Conservation (phyloP, 345 rosid genomes). For the Rhizophora apiculata region DNA sequence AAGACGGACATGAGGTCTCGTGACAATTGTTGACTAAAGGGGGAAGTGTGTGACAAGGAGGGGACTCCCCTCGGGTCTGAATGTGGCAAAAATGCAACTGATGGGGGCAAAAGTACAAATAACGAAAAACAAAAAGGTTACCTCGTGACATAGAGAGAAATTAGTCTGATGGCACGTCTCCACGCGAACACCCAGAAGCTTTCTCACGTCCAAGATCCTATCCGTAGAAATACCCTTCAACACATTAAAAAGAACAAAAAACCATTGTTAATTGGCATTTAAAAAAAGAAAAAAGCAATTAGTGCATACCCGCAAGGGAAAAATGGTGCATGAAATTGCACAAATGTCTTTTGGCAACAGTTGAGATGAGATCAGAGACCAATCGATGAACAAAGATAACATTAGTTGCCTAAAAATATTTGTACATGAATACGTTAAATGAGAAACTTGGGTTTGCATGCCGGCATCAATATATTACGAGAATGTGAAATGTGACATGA, state of each 20-base stretch:
- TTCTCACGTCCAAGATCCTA: slow-evolving; percentile 34
- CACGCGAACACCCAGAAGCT: slow-evolving; percentile 27
- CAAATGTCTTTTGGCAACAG: too few relatives aligned
- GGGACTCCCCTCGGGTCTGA: background rate
- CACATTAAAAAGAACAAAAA: background rate
- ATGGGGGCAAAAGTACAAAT: background rate
- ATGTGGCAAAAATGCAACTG: background rate
- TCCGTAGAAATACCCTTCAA: slow-evolving; percentile 33
- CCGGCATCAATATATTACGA: too few relatives aligned
- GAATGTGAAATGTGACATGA: background rate
- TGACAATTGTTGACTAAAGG: background rate
- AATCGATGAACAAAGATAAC: too few relatives aligned
- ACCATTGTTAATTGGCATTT: too few relatives aligned
- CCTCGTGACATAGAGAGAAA: slow-evolving; percentile 37
- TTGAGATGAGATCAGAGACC: too few relatives aligned
- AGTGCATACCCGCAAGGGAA: background rate
- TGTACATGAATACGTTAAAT: too few relatives aligned
- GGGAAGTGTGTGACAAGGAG: background rate
- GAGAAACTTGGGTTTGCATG: too few relatives aligned
- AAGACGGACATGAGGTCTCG: background rate
- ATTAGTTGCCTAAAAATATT: too few relatives aligned
- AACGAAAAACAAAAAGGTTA: background rate
- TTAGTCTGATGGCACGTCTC: slow-evolving; percentile 35
- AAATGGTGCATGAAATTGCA: background rate
- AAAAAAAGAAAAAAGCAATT: too few relatives aligned